Conservation (phyloP, 129 eudicot species). For the Chrysanthemum lavandulifolium region DNA sequence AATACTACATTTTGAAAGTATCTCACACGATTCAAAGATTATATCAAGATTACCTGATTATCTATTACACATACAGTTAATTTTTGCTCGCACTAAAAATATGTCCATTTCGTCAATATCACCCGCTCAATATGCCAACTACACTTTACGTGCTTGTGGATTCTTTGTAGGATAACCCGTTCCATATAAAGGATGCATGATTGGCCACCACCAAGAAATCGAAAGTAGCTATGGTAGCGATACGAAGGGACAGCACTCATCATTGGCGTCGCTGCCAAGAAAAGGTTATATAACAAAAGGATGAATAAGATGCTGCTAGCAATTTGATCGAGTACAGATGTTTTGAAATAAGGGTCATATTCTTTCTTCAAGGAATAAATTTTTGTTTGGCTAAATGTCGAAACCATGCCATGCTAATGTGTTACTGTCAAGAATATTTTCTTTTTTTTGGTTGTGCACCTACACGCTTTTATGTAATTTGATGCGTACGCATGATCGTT, state of each 20-base stretch:
- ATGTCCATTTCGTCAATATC: too few relatives aligned
- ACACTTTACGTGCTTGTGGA: too few relatives aligned
- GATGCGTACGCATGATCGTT: conserved; percentile 18
- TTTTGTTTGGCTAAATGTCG: conserved; percentile 8
- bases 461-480: conserved; percentile 17
- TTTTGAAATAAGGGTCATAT: conserved; percentile 18
- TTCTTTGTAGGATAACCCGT: neutral
- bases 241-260: conserved; percentile 14
- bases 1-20: too few relatives aligned
- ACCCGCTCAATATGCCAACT: too few relatives aligned
- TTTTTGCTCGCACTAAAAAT: too few relatives aligned
- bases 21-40: too few relatives aligned
- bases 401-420: conserved; percentile 18
- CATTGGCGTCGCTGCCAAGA: conserved; percentile 6
- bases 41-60: too few relatives aligned
- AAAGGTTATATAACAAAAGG: conserved; percentile 6
- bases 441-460: conserved; percentile 4
- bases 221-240: neutral
- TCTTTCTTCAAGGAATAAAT: conserved; percentile 27
- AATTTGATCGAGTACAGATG: conserved; percentile 17
- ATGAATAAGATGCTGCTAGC: conserved; percentile 21
- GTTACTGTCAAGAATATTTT: conserved; percentile 29
- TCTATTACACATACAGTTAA: too few relatives aligned
- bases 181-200: neutral
- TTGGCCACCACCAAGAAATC: neutral